Evolutionary conservation across 2,329 filamentous ascomycete species (phyloP), one percentile per base, ranked within the genome.

Genomic region (Diaporthe citriasiana): DNA sequence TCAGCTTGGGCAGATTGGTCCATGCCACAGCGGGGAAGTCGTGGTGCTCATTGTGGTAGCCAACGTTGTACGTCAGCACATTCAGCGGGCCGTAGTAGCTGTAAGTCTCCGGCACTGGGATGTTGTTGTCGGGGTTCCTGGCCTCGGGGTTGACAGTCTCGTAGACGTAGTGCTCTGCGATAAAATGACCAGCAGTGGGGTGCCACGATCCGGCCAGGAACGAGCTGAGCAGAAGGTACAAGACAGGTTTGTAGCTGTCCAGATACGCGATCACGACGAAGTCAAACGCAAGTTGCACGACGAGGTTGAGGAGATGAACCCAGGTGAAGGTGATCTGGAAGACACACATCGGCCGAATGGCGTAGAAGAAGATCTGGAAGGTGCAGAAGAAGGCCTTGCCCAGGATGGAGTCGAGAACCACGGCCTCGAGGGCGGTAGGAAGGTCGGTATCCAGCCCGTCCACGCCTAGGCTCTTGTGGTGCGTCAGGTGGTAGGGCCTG

Each of bases 351-450:
- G 97, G 97, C 22, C 97, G 94, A 68, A 99, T 85, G 79, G 97
- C 97, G 87, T 99, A 99, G 89, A 99, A 99, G 82, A 99, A 90
- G 83, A 99, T 98, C 85, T 99, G 97, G 87, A 98, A 99, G 78
- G 97, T 99, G 86, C 94, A 96, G 89, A 99, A 99, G 88, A 99
- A 99, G 78, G 97, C 93, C 86, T 99, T 99, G 83, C 97, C 97
- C 25, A 96, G 90, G 79, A 99, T 92, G 10, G 95, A 98, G 87
- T 99, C 94, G 79, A 99, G 92, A 82, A 99, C 93, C 81, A 97
- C 85, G 76, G 95, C 96, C 86, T 99, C 97, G 68, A 98, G 84
- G 65, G 94, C 91, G 25, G 97, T 98, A 33, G 97, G 97, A 38
- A 99, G 92, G 81, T 99, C 97, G 57, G 96, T 98, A 83, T 99